These are phyloP conservation scores for Candida freyschussii DNA, from an alignment of 1,139 yeast genomes.

Conservation along the genomic window DNA sequence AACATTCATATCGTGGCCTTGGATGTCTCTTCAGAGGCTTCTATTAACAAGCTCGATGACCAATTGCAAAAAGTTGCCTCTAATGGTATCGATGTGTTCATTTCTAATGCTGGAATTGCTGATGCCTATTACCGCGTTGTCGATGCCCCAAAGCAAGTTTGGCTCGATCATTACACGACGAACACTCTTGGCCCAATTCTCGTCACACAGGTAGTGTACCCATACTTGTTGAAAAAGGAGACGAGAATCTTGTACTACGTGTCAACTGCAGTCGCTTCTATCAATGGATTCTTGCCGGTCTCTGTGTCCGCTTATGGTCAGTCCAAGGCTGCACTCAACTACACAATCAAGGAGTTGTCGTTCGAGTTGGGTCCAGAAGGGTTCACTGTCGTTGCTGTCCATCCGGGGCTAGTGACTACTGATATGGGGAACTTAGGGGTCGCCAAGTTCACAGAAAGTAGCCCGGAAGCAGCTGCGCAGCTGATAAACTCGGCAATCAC, in stretches of 20 bases:
- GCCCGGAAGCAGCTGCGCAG: neutral
- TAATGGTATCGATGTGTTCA: conserved; percentile 13
- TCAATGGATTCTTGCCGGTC: conserved; percentile 16
- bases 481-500: conserved; percentile 1
- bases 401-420: conserved; percentile 24
- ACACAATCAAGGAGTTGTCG: conserved; percentile 22
- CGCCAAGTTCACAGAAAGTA: neutral
- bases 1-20: conserved; percentile 11
- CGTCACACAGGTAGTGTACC: conserved; percentile 15
- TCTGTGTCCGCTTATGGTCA: conserved; percentile 30
- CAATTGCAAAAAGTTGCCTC: conserved; percentile 4
- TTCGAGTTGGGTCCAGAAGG: conserved; percentile 25
- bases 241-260: conserved; percentile 23
- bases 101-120: conserved; percentile 12
- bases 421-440: conserved; percentile 4
- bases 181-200: conserved; percentile 28
- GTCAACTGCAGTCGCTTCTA: conserved; percentile 27
- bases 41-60: conserved; percentile 4
- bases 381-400: conserved; percentile 26
- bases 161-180: conserved; percentile 10
- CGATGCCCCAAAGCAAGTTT: conserved; percentile 1
- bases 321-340: conserved; percentile 35
- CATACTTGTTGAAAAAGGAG: conserved; percentile 18
- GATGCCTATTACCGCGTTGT: conserved; percentile 3
- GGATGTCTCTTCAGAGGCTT: conserved; percentile 9